These are phyloP conservation scores for Boletus hoseneyae DNA, from an alignment of 1,284 basidiomycete genomes.

Conservation along the genomic window DNA sequence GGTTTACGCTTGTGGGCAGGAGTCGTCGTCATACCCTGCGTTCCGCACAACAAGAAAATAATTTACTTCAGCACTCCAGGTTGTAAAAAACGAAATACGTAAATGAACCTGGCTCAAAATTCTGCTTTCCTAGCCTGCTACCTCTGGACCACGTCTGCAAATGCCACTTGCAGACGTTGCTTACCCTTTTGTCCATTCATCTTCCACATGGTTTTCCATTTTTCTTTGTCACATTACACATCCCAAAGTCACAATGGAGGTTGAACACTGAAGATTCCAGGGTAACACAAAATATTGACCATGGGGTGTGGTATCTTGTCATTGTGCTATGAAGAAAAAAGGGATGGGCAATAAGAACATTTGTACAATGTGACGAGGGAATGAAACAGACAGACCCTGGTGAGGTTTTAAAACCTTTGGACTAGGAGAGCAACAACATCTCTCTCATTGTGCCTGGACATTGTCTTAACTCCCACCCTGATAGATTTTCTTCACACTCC, in stretches of 20 bases:
- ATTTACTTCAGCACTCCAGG: not conserved
- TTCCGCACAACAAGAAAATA: conserved; percentile 40
- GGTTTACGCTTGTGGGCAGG: conserved; percentile 50
- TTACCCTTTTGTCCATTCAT: conserved; percentile 85
- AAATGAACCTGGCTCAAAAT: conserved; percentile 70
- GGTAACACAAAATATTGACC: conserved; percentile 86
- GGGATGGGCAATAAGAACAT: not conserved
- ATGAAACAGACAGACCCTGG: conserved; percentile 50
- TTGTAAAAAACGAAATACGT: not conserved
- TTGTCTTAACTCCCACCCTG: conserved; percentile 87
- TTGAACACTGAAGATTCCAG: conserved; percentile 78
- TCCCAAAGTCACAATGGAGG: conserved; percentile 81
- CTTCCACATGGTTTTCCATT: conserved; percentile 80
- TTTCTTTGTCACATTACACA: conserved; percentile 72
- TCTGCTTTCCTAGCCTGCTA: conserved; percentile 74
- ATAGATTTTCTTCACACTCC: conserved; percentile 62
- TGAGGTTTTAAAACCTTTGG: conserved; percentile 84
- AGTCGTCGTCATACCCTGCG: conserved; percentile 46
- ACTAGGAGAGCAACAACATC: conserved; percentile 85
- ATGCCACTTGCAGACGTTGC: conserved; percentile 88
- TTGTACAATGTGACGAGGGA: not conserved
- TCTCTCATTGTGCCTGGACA: conserved; percentile 83
- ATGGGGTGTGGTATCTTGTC: conserved; percentile 62
- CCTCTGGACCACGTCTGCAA: conserved; percentile 72
- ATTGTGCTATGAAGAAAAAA: conserved; percentile 46